Evolutionary conservation across 208 protist genomes (phyloP).

Genomic region (Crithidia brevicula): DNA sequence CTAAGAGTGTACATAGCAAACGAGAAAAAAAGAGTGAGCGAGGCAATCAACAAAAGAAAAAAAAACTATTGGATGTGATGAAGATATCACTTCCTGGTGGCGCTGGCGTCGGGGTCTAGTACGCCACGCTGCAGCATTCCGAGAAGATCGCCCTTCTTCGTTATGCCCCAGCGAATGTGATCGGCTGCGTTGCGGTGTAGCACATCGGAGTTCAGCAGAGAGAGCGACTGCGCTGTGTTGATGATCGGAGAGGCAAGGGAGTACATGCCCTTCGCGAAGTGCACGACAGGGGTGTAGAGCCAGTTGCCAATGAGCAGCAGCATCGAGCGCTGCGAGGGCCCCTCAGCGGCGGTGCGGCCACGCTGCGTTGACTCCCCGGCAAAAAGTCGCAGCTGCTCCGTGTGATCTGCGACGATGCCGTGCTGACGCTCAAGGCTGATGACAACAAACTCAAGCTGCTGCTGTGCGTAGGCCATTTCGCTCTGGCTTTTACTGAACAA

Average conservation of each 20-base stretch:
- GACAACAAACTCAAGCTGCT: constrained; percentile 86
- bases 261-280: constrained; percentile 88
- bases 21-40: not conserved
- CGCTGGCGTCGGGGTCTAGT: constrained; percentile 51
- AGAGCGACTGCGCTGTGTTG: constrained; percentile 77
- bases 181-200: constrained; percentile 54
- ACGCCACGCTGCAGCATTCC: constrained; percentile 70
- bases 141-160: constrained; percentile 59
- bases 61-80: not conserved
- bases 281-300: constrained; percentile 80
- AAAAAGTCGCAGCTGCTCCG: constrained; percentile 85
- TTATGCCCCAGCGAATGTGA: constrained; percentile 41
- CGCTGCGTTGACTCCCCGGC: constrained; percentile 69
- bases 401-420: constrained; percentile 85
- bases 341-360: constrained; percentile 10
- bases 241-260: constrained; percentile 76
- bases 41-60: not conserved
- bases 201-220: constrained; percentile 82
- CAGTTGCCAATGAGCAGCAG: constrained; percentile 74
- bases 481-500: constrained; percentile 63
- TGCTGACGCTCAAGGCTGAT: constrained; percentile 73
- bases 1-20: not conserved
- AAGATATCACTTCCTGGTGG: constrained; percentile 16
- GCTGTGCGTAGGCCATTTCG: constrained; percentile 81
- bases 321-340: constrained; percentile 34